Evolutionary conservation across 2,329 filamentous ascomycete genomes (phyloP).

Genomic region (Diaporthe capsici): DNA sequence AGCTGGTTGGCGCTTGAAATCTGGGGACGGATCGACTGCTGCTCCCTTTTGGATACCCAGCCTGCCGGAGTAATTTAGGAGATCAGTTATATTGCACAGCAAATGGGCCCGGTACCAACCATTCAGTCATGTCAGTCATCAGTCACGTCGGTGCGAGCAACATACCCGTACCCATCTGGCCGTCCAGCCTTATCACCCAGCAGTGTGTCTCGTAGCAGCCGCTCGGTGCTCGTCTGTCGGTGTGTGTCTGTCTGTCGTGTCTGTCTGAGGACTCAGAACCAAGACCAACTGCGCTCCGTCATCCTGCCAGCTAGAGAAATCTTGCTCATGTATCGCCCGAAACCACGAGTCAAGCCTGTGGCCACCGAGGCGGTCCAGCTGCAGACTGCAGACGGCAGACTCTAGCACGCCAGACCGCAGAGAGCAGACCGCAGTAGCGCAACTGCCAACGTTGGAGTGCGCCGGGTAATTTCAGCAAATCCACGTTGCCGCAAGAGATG

Average conservation of each 20-base stretch:
- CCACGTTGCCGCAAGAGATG: conserved; percentile 32
- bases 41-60: conserved; percentile 10
- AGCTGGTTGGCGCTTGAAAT: conserved; percentile 33
- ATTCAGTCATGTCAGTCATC: conserved; percentile 6
- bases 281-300: background rate
- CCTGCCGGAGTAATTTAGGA: conserved; percentile 23
- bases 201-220: background rate
- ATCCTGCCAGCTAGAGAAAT: background rate
- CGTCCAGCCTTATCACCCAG: conserved; percentile 2
- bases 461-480: conserved; percentile 33
- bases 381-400: conserved; percentile 26
- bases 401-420: background rate
- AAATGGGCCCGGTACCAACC: background rate
- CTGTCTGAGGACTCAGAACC: background rate
- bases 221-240: background rate
- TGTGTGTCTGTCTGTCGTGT: background rate
- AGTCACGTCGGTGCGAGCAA: background rate
- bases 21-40: conserved; percentile 30
- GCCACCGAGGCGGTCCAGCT: conserved; percentile 33
- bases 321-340: conserved; percentile 7
- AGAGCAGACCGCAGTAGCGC: conserved; percentile 27
- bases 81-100: background rate
- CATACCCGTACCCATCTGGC: conserved; percentile 2
- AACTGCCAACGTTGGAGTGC: conserved; percentile 27
- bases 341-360: conserved; percentile 8